phyloP scores from a whole-genome alignment of 2,329 filamentous ascomycete genomes.

The Clarireedia homoeocarpa region DNA sequence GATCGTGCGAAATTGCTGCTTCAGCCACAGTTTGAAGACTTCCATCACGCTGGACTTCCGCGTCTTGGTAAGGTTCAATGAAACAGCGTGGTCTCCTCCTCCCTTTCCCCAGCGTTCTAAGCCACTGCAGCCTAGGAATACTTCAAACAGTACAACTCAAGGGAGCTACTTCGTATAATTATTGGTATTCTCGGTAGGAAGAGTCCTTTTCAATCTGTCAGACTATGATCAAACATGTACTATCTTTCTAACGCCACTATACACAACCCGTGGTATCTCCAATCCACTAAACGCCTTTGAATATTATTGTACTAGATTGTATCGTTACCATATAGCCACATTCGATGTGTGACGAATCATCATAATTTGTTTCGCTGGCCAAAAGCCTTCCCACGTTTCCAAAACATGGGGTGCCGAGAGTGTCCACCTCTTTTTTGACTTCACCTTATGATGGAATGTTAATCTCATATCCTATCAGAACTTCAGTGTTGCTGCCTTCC shows the following conservation, averaged over 20 bases:
- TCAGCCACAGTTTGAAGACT: too few relatives aligned
- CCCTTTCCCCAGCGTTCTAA: too few relatives aligned
- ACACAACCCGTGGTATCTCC: constrained; percentile 1
- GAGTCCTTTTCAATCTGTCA: too few relatives aligned
- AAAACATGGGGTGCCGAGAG: neutral
- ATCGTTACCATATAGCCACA: neutral
- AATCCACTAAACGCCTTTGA: constrained; percentile 1
- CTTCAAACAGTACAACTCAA: too few relatives aligned
- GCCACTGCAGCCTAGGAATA: too few relatives aligned
- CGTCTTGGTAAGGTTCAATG: too few relatives aligned
- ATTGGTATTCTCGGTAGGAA: too few relatives aligned
- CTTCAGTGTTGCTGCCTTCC: constrained; percentile 87
- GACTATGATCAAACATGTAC: neutral
- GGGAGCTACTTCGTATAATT: too few relatives aligned
- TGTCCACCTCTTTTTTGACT: neutral
- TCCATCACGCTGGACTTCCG: too few relatives aligned
- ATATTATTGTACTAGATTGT: neutral
- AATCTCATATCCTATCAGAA: constrained; percentile 92
- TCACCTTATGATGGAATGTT: constrained; percentile 15
- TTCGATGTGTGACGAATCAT: neutral
- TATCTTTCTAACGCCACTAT: neutral
- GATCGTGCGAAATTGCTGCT: too few relatives aligned
- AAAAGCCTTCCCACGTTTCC: neutral
- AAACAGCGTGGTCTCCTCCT: too few relatives aligned
- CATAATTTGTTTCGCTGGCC: neutral